Evolutionary conservation across 768 basidiomycete genomes (phyloP).

Genomic region (Pholiota conissans): DNA sequence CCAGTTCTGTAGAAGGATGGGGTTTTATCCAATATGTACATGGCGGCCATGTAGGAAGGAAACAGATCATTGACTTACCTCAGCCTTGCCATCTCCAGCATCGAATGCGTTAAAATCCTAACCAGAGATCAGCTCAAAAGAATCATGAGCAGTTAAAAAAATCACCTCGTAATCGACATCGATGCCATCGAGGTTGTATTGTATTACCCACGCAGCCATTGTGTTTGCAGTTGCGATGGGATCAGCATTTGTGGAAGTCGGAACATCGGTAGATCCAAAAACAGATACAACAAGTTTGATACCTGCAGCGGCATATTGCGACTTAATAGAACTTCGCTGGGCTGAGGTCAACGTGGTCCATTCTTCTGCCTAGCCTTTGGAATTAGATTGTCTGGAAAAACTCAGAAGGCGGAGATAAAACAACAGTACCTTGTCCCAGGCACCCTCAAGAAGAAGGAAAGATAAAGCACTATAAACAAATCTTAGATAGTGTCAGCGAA

Average conservation of each 20-base stretch:
- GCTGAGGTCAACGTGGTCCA: slow-evolving; percentile 48
- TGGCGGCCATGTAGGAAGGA: no score
- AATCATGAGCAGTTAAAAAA: neutral
- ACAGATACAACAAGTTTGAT: slow-evolving; percentile 61
- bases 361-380: slow-evolving; percentile 39
- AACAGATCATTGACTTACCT: slow-evolving; percentile 28
- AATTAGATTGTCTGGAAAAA: neutral
- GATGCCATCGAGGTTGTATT: slow-evolving; percentile 64
- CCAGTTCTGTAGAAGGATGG: slow-evolving; percentile 38
- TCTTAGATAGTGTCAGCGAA: neutral
- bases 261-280: slow-evolving; percentile 58
- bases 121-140: neutral
- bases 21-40: no score
- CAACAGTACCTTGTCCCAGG: slow-evolving; percentile 51
- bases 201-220: slow-evolving; percentile 64
- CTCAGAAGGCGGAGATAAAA: neutral
- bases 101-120: slow-evolving; percentile 67
- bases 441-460: slow-evolving; percentile 55
- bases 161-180: slow-evolving; percentile 72
- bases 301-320: slow-evolving; percentile 57
- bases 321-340: slow-evolving; percentile 48
- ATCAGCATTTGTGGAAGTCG: slow-evolving; percentile 60
- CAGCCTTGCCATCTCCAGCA: slow-evolving; percentile 49
- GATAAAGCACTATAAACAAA: slow-evolving; percentile 38
- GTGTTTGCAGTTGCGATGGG: slow-evolving; percentile 61